Evolutionary conservation across 768 basidiomycete species (phyloP).

Genomic region (Podaxis sp.): DNA sequence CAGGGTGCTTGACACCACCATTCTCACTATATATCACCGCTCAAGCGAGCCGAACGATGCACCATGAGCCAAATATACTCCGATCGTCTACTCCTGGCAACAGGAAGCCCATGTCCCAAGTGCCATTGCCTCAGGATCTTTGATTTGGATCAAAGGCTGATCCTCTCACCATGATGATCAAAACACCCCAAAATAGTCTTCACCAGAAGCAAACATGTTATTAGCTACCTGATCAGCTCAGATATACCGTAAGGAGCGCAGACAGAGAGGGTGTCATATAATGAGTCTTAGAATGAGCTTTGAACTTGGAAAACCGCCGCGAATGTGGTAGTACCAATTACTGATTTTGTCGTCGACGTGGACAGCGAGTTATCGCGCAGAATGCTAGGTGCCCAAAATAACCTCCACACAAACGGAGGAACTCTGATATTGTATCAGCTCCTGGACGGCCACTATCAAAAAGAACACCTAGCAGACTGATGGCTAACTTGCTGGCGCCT

Average conservation of each 20-base stretch:
- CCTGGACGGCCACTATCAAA: not conserved
- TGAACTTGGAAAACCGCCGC: not conserved
- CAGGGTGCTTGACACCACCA: not conserved
- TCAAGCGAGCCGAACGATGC: not conserved
- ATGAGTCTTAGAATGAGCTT: not conserved
- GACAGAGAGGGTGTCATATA: not conserved
- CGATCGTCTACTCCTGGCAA: not conserved
- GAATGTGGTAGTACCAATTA: not conserved
- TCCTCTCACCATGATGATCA: not conserved
- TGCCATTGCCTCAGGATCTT: not conserved
- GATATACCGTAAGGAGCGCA: not conserved
- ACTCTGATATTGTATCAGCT: not conserved
- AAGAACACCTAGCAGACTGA: not conserved
- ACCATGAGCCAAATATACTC: not conserved
- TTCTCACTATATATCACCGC: not conserved
- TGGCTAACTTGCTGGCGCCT: not conserved
- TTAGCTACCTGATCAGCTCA: not conserved
- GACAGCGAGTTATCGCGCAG: not conserved
- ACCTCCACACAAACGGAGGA: not conserved
- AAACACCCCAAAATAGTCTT: not conserved
- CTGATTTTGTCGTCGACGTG: not conserved
- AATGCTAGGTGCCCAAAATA: not conserved
- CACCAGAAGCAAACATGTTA: not conserved
- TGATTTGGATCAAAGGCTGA: not conserved
- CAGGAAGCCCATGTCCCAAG: not conserved